Conservation (phyloP, 495 filamentous ascomycete genomes). For the Annulohypoxylon bovei region DNA sequence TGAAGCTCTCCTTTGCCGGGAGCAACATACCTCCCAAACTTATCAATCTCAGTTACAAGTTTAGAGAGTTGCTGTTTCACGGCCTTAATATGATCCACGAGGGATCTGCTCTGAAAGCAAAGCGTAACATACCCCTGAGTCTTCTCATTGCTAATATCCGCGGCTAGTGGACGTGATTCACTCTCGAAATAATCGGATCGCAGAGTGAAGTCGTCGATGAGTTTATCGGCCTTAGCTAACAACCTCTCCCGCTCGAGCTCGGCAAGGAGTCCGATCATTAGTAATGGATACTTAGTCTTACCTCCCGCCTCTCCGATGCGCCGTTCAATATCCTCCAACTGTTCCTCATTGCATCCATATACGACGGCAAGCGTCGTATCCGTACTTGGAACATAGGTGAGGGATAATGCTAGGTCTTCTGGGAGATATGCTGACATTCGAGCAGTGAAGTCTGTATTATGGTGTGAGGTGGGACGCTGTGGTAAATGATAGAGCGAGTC, state of each 20-base stretch:
- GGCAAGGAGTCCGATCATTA: constrained; percentile 24
- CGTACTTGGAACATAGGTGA: constrained; percentile 31
- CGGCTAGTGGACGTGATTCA: constrained; percentile 8
- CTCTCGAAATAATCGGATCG: constrained; percentile 13
- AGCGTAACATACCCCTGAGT: constrained; percentile 28
- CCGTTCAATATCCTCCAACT: constrained; percentile 16
- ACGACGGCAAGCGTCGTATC: constrained; percentile 25
- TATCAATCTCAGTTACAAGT: constrained; percentile 24
- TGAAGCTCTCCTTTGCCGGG: background rate
- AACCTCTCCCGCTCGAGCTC: constrained; percentile 29
- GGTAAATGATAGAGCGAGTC: background rate
- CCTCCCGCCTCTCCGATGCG: constrained; percentile 3
- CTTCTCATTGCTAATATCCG: constrained; percentile 30
- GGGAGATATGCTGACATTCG: constrained; percentile 22
- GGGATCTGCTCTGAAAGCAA: constrained; percentile 21
- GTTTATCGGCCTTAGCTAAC: constrained; percentile 1
- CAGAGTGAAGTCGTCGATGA: constrained; percentile 28
- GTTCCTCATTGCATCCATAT: constrained; percentile 28
- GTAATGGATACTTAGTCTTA: constrained; percentile 24
- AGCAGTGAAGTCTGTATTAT: constrained; percentile 11
- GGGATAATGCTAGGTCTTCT: constrained; percentile 22
- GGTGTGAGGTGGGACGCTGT: background rate
- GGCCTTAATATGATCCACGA: constrained; percentile 26
- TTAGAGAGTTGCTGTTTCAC: constrained; percentile 32
- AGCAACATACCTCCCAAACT: constrained; percentile 12